These are phyloP conservation scores for Trichocomaceae sp. DNA, from an alignment of 2,329 filamentous ascomycete genomes.

Conservation along the genomic window DNA sequence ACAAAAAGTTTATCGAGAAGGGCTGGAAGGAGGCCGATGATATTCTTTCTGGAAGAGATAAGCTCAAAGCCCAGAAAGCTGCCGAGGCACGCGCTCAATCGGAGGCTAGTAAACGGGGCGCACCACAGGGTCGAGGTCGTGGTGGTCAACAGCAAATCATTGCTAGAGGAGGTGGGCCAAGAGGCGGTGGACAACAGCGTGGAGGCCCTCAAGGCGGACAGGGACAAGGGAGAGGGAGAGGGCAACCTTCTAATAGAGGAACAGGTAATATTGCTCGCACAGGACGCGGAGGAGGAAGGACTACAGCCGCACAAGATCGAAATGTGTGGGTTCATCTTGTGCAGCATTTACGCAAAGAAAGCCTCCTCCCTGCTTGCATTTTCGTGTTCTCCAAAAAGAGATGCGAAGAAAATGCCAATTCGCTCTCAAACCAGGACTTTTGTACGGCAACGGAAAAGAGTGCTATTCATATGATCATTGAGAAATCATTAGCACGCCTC, in stretches of 20 bases:
- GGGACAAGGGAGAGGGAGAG: slow-evolving; percentile 42
- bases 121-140: slow-evolving; percentile 48
- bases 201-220: slow-evolving; percentile 15
- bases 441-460: slow-evolving; percentile 92
- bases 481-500: slow-evolving; percentile 84
- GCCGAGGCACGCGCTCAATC: slow-evolving; percentile 47
- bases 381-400: slow-evolving; percentile 98
- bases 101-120: slow-evolving; percentile 48
- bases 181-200: slow-evolving; percentile 21
- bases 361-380: slow-evolving; percentile 83
- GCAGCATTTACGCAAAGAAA: slow-evolving; percentile 80
- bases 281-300: slow-evolving; percentile 76
- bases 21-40: slow-evolving; percentile 94
- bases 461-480: slow-evolving; percentile 93
- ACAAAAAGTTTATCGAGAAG: slow-evolving; percentile 84
- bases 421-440: slow-evolving; percentile 90
- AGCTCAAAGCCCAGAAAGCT: slow-evolving; percentile 53
- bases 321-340: slow-evolving; percentile 96
- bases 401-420: slow-evolving; percentile 95
- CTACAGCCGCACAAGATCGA: slow-evolving; percentile 87
- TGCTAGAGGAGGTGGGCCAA: slow-evolving; percentile 42
- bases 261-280: slow-evolving; percentile 83
- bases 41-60: slow-evolving; percentile 74
- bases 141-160: slow-evolving; percentile 34
- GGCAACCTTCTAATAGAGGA: slow-evolving; percentile 51